Evolutionary conservation across 768 basidiomycete species (phyloP).

Genomic region (Psilocybe sp.): DNA sequence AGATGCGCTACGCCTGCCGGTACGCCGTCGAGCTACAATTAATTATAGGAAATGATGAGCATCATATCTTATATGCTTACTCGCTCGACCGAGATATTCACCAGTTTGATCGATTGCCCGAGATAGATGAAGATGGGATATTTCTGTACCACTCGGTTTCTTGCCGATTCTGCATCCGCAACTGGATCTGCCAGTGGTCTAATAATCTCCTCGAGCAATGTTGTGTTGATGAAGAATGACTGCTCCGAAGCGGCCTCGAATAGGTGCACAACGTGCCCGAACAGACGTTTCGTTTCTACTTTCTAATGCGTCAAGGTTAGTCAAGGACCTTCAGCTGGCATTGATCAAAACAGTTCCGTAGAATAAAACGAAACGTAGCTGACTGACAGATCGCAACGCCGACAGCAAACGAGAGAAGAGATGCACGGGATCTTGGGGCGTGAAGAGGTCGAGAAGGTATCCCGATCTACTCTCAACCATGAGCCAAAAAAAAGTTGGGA

Average conservation of each 20-base stretch:
- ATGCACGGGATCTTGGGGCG: constrained; percentile 28
- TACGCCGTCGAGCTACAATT: constrained; percentile 1
- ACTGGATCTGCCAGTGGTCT: too few species aligned
- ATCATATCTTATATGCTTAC: too few species aligned
- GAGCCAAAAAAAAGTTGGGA: not conserved
- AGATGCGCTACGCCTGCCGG: constrained; percentile 4
- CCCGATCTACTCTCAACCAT: constrained; percentile 30
- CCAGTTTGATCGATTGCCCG: constrained; percentile 7
- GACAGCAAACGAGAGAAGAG: constrained; percentile 34
- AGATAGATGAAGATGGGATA: constrained; percentile 11
- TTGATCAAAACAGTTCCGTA: not conserved
- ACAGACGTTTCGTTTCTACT: constrained; percentile 23
- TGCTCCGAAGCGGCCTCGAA: constrained; percentile 46
- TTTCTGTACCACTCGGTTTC: not conserved
- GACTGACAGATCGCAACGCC: constrained; percentile 35
- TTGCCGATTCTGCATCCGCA: not conserved
- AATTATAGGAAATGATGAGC: not conserved
- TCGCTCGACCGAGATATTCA: not conserved
- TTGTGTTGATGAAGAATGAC: constrained; percentile 52
- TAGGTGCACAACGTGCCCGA: constrained; percentile 40
- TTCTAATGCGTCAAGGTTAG: not conserved
- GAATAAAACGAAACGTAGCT: not conserved
- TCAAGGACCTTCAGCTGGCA: constrained; percentile 5
- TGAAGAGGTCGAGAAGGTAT: constrained; percentile 50
- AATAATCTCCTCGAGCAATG: constrained; percentile 14